These are phyloP conservation scores for Skeletonema menzelii DNA, from an alignment of 108 stramenopile species.

Conservation along the genomic window DNA sequence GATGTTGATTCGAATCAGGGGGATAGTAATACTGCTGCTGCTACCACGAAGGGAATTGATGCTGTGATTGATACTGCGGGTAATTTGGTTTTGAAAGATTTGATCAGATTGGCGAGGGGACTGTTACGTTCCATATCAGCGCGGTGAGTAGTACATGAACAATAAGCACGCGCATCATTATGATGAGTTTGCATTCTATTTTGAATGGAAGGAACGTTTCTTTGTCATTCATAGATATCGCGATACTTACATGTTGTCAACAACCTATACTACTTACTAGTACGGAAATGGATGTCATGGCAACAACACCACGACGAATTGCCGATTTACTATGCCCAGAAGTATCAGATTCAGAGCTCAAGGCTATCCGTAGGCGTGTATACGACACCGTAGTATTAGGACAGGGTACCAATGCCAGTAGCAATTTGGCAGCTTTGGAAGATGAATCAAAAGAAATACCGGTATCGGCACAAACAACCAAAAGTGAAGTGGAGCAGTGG, in stretches of 20 bases:
- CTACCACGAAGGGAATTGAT: constrained; percentile 15
- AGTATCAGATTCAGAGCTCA: constrained; percentile 60
- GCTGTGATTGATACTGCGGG: constrained; percentile 23
- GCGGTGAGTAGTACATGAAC: constrained; percentile 32
- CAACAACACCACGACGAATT: constrained; percentile 82
- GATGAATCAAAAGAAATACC: constrained; percentile 55
- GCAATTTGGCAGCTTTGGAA: constrained; percentile 32
- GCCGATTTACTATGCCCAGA: constrained; percentile 76
- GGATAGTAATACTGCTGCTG: not conserved
- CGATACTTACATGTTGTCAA: not conserved
- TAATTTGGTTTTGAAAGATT: constrained; percentile 25
- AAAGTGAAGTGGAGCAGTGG: constrained; percentile 56
- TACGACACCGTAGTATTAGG: constrained; percentile 85
- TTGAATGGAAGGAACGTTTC: not conserved
- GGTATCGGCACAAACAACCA: constrained; percentile 24
- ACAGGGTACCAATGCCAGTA: constrained; percentile 54
- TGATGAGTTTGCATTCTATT: not conserved
- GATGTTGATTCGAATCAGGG: not conserved
- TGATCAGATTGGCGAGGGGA: constrained; percentile 35
- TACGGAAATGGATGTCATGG: constrained; percentile 75
- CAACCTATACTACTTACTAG: constrained; percentile 1
- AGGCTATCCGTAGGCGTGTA: constrained; percentile 67
- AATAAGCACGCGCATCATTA: not conserved
- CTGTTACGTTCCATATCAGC: constrained; percentile 41
- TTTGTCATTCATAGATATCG: not conserved